Base-by-base conservation (phyloP, 129 eudicot species). In the Mikania micrantha region DNA sequence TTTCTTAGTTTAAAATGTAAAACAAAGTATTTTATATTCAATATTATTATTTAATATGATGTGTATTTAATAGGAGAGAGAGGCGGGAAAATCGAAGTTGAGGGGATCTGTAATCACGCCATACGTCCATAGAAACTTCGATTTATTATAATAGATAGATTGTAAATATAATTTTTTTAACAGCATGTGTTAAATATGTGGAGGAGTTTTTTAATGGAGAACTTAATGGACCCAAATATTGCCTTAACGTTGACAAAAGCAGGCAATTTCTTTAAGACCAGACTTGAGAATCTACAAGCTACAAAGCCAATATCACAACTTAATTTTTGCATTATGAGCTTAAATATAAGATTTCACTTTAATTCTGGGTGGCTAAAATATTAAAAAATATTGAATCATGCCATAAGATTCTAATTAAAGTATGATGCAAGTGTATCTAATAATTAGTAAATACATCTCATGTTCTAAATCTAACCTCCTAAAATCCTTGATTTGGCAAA, bases 261-360 rank as follows among this genome's bases (percentile, higher is more conserved):
- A 83, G 59, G 77, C 78, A 67, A 28, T 24, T 71, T 28, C 88
- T 76, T 75, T 72, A 72, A 59, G 82, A 83, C 80, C 88, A 75
- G 67, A 19, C 71, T 68, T 74, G 74, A 79, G 84, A 79, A 79
- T 79, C 84, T 72, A 34, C 67, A 77, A 82, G 86, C 67, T 60
- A 74, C 77, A 63, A 70, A 44, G 75, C 68, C 65, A 70, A 56
- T 57, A 24, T 68, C 70, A 67, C 57, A 58, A 42, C n/a, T n/a
- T n/a, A n/a, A 57, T 28, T 74, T 28, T 74, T 12, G 5, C 60
- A 72, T 60, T 34, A 72, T 72, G 66, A 54, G 48, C 16, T 65
- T 65, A 59, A 32, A 59, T 47, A 59, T 41, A 24, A 19, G 24
- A 35, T 17, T 29, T 56, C 62, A 60, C 80, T 59, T 75, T 60